phyloP scores from a whole-genome alignment of 805 yeast species.

The Barnettozyma sp. region DNA sequence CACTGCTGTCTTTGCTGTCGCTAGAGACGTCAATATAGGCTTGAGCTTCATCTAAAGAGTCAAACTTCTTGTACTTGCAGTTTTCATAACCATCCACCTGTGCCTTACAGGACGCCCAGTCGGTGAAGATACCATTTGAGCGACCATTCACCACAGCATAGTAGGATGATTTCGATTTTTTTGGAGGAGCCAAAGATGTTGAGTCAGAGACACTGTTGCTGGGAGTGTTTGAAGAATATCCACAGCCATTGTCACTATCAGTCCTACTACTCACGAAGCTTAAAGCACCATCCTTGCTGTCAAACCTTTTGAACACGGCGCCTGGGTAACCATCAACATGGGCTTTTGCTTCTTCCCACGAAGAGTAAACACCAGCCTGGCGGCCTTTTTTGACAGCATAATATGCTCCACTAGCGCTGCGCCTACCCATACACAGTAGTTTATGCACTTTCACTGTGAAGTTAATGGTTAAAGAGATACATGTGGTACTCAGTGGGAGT shows the following conservation, averaged over 20 bases:
- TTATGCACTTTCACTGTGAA: constrained; percentile 2
- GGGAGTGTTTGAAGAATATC: not conserved
- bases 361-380: constrained; percentile 45
- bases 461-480: too few species aligned
- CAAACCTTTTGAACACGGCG: constrained; percentile 35
- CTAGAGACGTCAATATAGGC: too few species aligned
- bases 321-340: constrained; percentile 42
- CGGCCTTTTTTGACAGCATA: constrained; percentile 56
- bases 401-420: constrained; percentile 19
- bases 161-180: not conserved
- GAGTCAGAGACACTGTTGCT: constrained; percentile 1
- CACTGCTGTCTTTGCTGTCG: too few species aligned
- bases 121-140: constrained; percentile 45
- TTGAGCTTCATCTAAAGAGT: constrained; percentile 40
- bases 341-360: constrained; percentile 51
- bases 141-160: constrained; percentile 56
- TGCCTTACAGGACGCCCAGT: constrained; percentile 51
- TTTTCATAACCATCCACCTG: constrained; percentile 42
- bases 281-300: constrained; percentile 41
- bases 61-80: constrained; percentile 35
- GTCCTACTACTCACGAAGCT: constrained; percentile 26
- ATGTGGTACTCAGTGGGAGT: too few species aligned
- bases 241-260: not conserved
- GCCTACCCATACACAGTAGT: constrained; percentile 11
- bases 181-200: not conserved